A percentile compares a stretch with the other conserved stretches of the same genome.
Conservation (phyloP, 2,329 filamentous ascomycete species). For the Periconia digitata region DNA sequence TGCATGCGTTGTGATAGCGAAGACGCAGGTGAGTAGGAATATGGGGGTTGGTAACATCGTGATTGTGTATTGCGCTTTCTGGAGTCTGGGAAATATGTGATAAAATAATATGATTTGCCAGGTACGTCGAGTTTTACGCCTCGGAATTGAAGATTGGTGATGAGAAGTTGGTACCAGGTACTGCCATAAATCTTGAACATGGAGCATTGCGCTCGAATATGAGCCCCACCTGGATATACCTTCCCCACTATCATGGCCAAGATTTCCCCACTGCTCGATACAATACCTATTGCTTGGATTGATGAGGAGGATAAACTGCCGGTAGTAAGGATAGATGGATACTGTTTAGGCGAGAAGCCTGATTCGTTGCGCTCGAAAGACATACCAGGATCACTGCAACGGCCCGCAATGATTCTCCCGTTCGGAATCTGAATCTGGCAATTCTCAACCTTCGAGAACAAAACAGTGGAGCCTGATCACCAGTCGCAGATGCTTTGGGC, state of each 20-base stretch:
- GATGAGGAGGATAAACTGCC: slow-evolving; percentile 2
- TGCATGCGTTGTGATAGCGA: not conserved
- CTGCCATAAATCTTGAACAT: no score
- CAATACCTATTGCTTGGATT: not conserved
- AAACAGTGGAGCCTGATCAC: no score
- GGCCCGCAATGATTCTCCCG: not conserved
- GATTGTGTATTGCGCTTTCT: not conserved
- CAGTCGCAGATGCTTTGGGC: no score
- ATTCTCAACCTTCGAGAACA: not conserved
- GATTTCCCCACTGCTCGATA: no score
- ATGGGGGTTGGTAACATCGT: not conserved
- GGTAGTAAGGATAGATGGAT: slow-evolving; percentile 8
- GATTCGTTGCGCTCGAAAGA: not conserved
- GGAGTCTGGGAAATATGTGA: not conserved
- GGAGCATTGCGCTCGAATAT: no score
- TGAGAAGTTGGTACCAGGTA: no score
- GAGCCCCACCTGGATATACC: not conserved
- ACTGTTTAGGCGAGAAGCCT: slow-evolving; percentile 2
- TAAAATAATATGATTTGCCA: not conserved
- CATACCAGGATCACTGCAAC: not conserved
- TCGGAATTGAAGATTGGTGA: no score
- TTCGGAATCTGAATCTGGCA: not conserved
- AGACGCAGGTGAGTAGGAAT: not conserved
- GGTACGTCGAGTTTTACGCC: no score
- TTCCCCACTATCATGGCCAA: not conserved